These are phyloP conservation scores for Daedaleopsis nitida DNA, from an alignment of 768 basidiomycete species.

Conservation along the genomic window DNA sequence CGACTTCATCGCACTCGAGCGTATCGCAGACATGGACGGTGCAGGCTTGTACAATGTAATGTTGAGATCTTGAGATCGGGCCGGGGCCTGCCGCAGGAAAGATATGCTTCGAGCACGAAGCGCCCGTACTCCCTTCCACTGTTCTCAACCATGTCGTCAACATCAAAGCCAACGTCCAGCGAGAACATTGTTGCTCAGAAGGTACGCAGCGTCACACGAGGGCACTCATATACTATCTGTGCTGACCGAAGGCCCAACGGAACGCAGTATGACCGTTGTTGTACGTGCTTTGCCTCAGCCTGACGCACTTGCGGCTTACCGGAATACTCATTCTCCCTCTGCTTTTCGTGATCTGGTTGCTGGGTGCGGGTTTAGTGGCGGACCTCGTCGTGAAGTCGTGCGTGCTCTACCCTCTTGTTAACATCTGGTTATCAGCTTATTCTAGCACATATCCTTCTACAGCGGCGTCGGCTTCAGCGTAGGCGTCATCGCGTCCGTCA, in stretches of 20 bases:
- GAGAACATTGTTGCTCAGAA: slow-evolving; percentile 92
- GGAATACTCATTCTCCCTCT: background rate
- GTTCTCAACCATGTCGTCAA: slow-evolving; percentile 42
- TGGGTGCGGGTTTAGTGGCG: slow-evolving; percentile 48
- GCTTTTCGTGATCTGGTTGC: background rate
- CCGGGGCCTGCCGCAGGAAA: too few relatives aligned
- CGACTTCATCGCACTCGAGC: too few relatives aligned
- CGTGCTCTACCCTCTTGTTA: slow-evolving; percentile 29
- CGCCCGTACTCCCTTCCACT: background rate
- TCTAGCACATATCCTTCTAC: slow-evolving; percentile 2
- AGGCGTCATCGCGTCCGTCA: slow-evolving; percentile 86
- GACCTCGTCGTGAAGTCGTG: slow-evolving; percentile 88
- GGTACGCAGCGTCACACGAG: slow-evolving; percentile 42
- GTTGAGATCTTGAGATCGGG: too few relatives aligned
- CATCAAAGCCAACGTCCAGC: slow-evolving; percentile 70
- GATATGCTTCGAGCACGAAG: background rate
- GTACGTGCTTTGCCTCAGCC: slow-evolving; percentile 47
- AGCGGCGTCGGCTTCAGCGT: slow-evolving; percentile 89
- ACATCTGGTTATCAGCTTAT: too few relatives aligned
- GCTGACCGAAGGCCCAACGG: background rate
- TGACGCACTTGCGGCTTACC: background rate
- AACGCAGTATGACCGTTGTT: slow-evolving; percentile 78
- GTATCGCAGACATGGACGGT: too few relatives aligned
- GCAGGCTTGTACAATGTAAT: too few relatives aligned
- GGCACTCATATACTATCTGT: background rate